phyloP scores from a whole-genome alignment of 495 filamentous ascomycete species.

The Tuber aestivum region DNA sequence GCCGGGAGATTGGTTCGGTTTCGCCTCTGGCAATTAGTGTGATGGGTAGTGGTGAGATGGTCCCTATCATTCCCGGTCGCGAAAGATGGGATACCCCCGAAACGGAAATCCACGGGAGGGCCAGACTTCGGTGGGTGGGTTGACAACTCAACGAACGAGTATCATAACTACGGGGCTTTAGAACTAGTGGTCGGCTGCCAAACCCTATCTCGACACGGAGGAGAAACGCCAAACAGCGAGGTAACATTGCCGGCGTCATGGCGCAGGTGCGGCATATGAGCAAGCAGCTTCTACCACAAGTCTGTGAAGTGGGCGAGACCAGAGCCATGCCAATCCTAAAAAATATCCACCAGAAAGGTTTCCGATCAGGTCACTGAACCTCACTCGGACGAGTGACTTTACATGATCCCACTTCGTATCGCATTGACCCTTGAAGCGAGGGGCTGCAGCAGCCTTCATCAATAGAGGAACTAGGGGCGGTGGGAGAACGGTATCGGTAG shows the following conservation, averaged over 20 bases:
- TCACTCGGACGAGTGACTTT: not conserved
- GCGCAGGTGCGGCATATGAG: not conserved
- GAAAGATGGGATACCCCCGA: not conserved
- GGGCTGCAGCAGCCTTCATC: not conserved
- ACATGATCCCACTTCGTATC: not conserved
- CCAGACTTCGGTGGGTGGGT: not conserved
- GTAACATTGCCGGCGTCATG: not conserved
- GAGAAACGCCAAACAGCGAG: not conserved
- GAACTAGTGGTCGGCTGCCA: not conserved
- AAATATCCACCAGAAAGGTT: not conserved
- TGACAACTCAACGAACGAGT: not conserved
- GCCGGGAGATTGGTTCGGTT: not conserved
- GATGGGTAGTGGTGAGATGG: not conserved
- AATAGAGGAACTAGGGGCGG: not conserved
- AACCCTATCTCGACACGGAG: not conserved
- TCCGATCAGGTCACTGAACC: not conserved
- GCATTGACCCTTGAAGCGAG: not conserved
- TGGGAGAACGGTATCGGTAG: not conserved
- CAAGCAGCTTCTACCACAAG: not conserved
- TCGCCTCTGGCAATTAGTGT: not conserved
- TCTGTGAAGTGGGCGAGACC: not conserved
- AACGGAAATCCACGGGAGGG: not conserved
- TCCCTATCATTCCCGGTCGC: not conserved
- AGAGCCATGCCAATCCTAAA: not conserved
- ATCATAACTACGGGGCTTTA: not conserved